A percentile compares a stretch with the other conserved stretches of the same genome.
phyloP scores from a whole-genome alignment of 345 rosid species.

The Salix suchowensis region DNA sequence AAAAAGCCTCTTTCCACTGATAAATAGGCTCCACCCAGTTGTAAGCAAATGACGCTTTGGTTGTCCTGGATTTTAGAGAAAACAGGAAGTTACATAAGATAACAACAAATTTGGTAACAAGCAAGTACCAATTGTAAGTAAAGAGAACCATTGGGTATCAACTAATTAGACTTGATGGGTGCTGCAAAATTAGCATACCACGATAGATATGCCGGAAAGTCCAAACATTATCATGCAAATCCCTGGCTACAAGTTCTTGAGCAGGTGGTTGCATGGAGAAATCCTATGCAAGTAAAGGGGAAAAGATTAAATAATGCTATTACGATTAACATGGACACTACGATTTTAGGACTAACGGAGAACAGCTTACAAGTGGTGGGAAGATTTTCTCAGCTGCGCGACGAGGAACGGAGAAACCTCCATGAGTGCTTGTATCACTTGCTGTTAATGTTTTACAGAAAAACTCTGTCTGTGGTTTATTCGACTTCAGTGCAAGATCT shows the following conservation, averaged over 20 bases:
- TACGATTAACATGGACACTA: background rate
- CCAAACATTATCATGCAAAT: conserved; percentile 85
- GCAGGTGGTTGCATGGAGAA: conserved; percentile 93
- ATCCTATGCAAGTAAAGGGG: conserved; percentile 45
- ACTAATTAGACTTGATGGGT: background rate
- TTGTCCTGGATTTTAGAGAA: conserved; percentile 51
- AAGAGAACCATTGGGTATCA: background rate
- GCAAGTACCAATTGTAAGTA: background rate
- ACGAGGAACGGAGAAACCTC: conserved; percentile 96
- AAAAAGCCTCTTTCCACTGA: conserved; percentile 74
- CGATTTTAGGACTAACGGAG: background rate
- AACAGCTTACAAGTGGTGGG: conserved; percentile 65
- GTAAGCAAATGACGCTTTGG: conserved; percentile 90
- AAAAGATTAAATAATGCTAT: conserved; percentile 4
- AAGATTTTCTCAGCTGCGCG: conserved; percentile 95
- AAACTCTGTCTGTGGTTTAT: conserved; percentile 71
- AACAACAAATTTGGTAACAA: background rate
- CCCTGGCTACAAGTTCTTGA: conserved; percentile 85
- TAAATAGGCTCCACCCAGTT: conserved; percentile 89
- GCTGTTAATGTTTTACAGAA: conserved; percentile 96
- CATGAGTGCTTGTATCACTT: conserved; percentile 98
- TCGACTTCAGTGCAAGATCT: conserved; percentile 71
- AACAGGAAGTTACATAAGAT: conserved; percentile 8
- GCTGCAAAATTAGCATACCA: conserved; percentile 38
- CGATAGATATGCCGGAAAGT: conserved; percentile 91